Conservation (phyloP, 805 yeast species). For the Cephaloascus fragrans region DNA sequence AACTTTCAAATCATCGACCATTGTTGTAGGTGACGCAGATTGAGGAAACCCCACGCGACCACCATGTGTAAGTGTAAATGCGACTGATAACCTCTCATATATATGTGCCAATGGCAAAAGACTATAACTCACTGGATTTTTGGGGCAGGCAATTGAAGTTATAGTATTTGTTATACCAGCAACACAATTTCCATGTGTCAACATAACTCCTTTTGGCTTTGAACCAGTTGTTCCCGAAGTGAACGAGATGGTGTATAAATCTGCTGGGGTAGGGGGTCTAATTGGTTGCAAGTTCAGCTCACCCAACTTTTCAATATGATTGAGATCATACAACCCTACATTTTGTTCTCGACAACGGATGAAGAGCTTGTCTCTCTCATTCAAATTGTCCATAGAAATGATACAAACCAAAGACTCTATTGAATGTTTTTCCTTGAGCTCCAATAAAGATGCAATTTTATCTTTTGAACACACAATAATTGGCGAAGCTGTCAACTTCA, state of each 20-base stretch:
- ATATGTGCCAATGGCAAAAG: slow-evolving; percentile 55
- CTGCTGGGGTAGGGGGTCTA: slow-evolving; percentile 40
- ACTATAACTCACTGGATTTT: slow-evolving; percentile 18
- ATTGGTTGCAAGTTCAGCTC: slow-evolving; percentile 16
- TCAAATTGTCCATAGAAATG: slow-evolving; percentile 18
- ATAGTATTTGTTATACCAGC: slow-evolving; percentile 33
- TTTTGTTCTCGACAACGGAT: slow-evolving; percentile 14
- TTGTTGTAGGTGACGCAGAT: slow-evolving; percentile 13
- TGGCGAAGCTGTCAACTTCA: slow-evolving; percentile 16
- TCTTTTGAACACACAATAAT: slow-evolving; percentile 12
- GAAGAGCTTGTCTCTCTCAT: slow-evolving; percentile 4
- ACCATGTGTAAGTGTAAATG: slow-evolving; percentile 15
- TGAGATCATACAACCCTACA: slow-evolving; percentile 19
- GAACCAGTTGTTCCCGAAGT: slow-evolving; percentile 72
- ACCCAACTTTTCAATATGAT: slow-evolving; percentile 21
- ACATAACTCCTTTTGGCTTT: slow-evolving; percentile 58
- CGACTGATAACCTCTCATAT: slow-evolving; percentile 32
- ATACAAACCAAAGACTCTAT: slow-evolving; percentile 9
- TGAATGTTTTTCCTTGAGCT: slow-evolving; percentile 4
- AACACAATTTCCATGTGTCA: slow-evolving; percentile 40
- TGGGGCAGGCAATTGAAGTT: slow-evolving; percentile 12
- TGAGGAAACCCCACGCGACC: slow-evolving; percentile 19
- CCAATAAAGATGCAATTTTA: slow-evolving; percentile 7
- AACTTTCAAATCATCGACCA: slow-evolving; percentile 17
- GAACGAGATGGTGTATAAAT: slow-evolving; percentile 53